These are phyloP conservation scores for Blepharisma undulans DNA, from an alignment of 169 alveolate species.

Conservation along the genomic window DNA sequence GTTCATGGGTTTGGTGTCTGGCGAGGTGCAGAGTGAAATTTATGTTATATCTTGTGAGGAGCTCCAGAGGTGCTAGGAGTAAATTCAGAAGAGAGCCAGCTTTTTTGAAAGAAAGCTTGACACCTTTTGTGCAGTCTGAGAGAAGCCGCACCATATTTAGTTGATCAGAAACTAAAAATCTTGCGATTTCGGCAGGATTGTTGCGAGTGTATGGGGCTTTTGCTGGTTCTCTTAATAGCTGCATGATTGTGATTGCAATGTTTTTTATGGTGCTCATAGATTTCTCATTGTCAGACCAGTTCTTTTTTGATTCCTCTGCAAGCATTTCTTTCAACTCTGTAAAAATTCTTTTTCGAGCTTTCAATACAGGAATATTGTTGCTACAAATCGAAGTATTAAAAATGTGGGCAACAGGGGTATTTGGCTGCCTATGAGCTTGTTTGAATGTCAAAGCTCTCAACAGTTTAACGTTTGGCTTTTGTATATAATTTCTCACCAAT, in stretches of 20 bases:
- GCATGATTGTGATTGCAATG: slow-evolving; percentile 5
- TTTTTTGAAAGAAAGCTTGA: slow-evolving; percentile 15
- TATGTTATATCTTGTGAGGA: slow-evolving; percentile 17
- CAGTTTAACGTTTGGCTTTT: neutral
- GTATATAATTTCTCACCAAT: neutral
- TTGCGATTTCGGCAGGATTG: slow-evolving; percentile 37
- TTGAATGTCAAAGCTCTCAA: slow-evolving; percentile 11
- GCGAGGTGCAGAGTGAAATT: neutral
- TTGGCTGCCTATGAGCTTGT: neutral
- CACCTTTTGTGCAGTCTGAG: slow-evolving; percentile 22
- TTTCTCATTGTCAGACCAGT: slow-evolving; percentile 28
- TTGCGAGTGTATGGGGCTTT: slow-evolving; percentile 10
- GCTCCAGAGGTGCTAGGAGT: slow-evolving; percentile 18
- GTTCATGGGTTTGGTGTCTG: neutral
- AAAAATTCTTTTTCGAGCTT: slow-evolving; percentile 32
- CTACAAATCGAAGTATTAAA: neutral
- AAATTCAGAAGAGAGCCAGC: slow-evolving; percentile 32
- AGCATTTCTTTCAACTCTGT: slow-evolving; percentile 17
- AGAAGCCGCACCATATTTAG: neutral
- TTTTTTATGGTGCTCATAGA: neutral
- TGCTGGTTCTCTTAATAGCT: slow-evolving; percentile 19
- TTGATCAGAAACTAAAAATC: neutral
- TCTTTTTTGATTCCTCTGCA: neutral
- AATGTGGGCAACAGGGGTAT: neutral
- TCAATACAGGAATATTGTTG: slow-evolving; percentile 12